A percentile compares a stretch with the other conserved stretches of the same genome.
These are phyloP conservation scores for Fusarium sp. DNA, from an alignment of 2,329 filamentous ascomycete genomes.

Conservation along the genomic window DNA sequence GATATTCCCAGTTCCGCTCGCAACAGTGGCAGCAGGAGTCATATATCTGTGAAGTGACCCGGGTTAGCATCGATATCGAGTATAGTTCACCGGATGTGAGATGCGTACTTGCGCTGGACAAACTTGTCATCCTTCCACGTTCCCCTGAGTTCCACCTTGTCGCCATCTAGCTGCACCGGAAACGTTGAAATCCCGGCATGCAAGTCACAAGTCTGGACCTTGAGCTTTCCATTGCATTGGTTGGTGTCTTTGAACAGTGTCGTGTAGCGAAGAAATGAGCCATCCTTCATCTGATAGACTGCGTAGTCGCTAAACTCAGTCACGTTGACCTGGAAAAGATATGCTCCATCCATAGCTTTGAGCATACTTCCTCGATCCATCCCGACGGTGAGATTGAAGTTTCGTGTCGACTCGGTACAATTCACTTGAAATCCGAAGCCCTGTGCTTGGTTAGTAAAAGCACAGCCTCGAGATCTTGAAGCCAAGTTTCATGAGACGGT, in stretches of 20 bases:
- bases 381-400: slow-evolving; percentile 21
- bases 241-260: slow-evolving; percentile 30
- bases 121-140: slow-evolving; percentile 36
- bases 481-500: not conserved
- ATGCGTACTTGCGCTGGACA: slow-evolving; percentile 26
- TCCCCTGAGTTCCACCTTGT: slow-evolving; percentile 17
- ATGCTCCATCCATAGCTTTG: slow-evolving; percentile 15
- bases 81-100: too few species aligned
- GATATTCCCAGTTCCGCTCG: slow-evolving; percentile 22
- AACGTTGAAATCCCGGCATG: slow-evolving; percentile 33
- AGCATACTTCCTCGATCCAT: not conserved
- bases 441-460: not conserved
- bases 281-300: slow-evolving; percentile 1
- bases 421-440: slow-evolving; percentile 35
- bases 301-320: slow-evolving; percentile 18
- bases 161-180: slow-evolving; percentile 1
- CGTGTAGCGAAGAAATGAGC: slow-evolving; percentile 27
- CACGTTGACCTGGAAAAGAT: slow-evolving; percentile 34
- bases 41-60: slow-evolving; percentile 15
- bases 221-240: slow-evolving; percentile 17
- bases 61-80: not conserved
- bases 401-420: slow-evolving; percentile 16
- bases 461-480: not conserved
- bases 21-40: slow-evolving; percentile 6
- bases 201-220: slow-evolving; percentile 34